Evolutionary conservation across 2,329 filamentous ascomycete species (phyloP), one percentile per base, ranked within the genome.

Genomic region (Epichloe uncinata): DNA sequence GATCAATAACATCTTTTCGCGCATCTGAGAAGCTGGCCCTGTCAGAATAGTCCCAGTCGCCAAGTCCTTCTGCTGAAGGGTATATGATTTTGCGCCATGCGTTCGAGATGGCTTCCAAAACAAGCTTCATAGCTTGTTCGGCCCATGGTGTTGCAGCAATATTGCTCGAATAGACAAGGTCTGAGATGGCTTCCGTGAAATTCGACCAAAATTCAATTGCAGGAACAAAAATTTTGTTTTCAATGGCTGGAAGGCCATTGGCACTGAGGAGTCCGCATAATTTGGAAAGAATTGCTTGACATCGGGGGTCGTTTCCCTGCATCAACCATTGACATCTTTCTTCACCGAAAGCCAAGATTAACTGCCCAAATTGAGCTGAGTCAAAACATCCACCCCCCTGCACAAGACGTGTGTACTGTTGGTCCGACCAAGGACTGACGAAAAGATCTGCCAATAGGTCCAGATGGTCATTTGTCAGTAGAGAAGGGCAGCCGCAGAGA

Each of bases 181-280:
- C 84, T 52, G 73, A 77, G 70, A 81, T 73, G 12, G 78, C 77
- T 64, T 89, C 86, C 5, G 86, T 78, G 61, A 83, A 88, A 1
- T 79, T 82, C 16, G 79, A 83, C 87, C 87, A 93, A 61, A 93
- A 91, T 58, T 93, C 86, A 13, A 91, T 73, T 1, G 82, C 79
- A 1, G 81, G 78, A 0, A 85, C 77, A 50, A 87, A 89, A 11
- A 89, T 79, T 54, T 79, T 81, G 58, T 93, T 85, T 50, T 91
- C 85, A 4, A 77, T 77, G 1, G 82, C 81, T 1, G 84, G 78
- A 57, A 79, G 76, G 2, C 86, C 85, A 12, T 79, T 71, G 12
- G 81, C 77, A 18, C 74, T 74, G 22, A 90, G 70, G 5, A 93
- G 73, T 4, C 80, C 78, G 52, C 77, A 79, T n/a, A 87, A 69